Evolutionary conservation across 306 rosid species (phyloP), one percentile per base, ranked within the genome.

Genomic region (Fragaria vesca): DNA sequence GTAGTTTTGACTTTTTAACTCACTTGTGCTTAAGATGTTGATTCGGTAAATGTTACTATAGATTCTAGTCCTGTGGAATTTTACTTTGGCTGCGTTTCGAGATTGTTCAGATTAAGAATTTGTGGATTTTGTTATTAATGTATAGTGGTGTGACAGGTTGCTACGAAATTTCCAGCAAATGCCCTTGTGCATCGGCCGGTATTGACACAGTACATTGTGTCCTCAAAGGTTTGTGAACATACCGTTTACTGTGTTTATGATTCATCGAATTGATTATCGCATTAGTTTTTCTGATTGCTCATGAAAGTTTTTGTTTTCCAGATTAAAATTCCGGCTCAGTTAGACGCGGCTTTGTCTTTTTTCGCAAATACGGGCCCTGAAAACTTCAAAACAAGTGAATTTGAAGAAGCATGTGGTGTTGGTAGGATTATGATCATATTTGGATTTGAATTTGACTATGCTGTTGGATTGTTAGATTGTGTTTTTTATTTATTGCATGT

Each of bases 371-470:
- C 82, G 10, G 97, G 86, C 38, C 42, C 48, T 0, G 97, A 90
- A 69, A 61, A 81, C 61, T 87, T 93, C 65, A 85, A 87, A 69
- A 75, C 81, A 81, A 73, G 76, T 50, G 89, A 89, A 65, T 90
- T 96, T 82, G 98, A 93, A 88, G 93, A 86, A 81, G 87, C 94
- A 34, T 96, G 97, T 78, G 99, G 99, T 72, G 97, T 96, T 81
- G 99, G 99, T 95, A 90, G 61, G 89, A 51, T 63, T 13, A 75
- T 45, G 26, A 62, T 60, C 78, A 18, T 73, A 18, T 61, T 51
- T 46, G 36, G 9, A 26, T 58, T 26, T 47, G 2, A 10, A 40
- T 55, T 32, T 45, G 48, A 45, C 46, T 7, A 8, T 77, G 47
- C 77, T 51, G 11, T 47, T 20, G 42, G 32, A 36, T 71, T 57